Evolutionary conservation across 176 grass and related monocot genomes (phyloP).

Genomic region (Raddia guianensis): DNA sequence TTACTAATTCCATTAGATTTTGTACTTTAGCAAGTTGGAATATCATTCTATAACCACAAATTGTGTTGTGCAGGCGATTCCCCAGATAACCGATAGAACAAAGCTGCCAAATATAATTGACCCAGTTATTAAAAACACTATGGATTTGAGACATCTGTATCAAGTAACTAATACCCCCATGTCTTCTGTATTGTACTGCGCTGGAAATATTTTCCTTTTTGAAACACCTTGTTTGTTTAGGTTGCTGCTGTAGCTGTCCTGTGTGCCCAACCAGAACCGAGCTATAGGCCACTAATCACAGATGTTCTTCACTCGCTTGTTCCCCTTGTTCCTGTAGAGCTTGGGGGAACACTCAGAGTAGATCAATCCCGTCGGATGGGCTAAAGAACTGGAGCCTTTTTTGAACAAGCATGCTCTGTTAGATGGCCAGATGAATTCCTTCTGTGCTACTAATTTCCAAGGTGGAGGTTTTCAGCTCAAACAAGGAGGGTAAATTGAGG

Average conservation of each 20-base stretch:
- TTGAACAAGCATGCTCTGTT: neutral
- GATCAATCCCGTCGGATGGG: constrained; percentile 31
- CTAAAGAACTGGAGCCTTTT: neutral
- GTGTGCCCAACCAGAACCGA: constrained; percentile 79
- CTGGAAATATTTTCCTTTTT: neutral
- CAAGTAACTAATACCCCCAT: constrained; percentile 47
- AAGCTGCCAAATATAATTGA: constrained; percentile 77
- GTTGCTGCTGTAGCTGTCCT: constrained; percentile 77
- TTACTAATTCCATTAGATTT: neutral
- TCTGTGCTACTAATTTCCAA: neutral
- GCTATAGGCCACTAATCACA: constrained; percentile 78
- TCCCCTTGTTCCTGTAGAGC: constrained; percentile 73
- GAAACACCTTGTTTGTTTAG: constrained; percentile 34
- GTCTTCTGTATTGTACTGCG: neutral
- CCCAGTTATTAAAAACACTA: constrained; percentile 66
- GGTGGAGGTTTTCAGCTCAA: neutral
- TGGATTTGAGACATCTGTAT: constrained; percentile 81
- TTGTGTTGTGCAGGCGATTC: constrained; percentile 64
- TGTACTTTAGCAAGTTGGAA: neutral
- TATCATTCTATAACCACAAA: neutral
- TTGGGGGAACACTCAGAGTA: constrained; percentile 62
- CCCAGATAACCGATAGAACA: constrained; percentile 77
- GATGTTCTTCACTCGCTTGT: constrained; percentile 80
- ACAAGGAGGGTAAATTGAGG: neutral
- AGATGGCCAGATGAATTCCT: neutral